phyloP scores from a whole-genome alignment of 176 grass and related monocot genomes.

The Pontederia paniculata region DNA sequence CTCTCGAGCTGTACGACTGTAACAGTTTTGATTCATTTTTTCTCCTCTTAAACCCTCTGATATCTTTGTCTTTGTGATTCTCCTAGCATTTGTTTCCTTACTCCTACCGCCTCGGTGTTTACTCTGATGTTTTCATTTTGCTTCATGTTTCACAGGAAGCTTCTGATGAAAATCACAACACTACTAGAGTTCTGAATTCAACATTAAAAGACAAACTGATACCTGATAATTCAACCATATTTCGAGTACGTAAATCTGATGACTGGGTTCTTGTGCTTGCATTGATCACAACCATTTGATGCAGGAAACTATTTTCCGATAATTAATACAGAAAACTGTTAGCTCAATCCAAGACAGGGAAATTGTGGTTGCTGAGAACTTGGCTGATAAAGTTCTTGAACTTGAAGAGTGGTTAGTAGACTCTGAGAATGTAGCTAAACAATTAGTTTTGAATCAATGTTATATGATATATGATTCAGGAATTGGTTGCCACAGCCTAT shows the following conservation, averaged over 20 bases:
- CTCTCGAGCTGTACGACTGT: slow-evolving; percentile 15
- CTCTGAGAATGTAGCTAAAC: slow-evolving; percentile 44
- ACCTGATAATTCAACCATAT: slow-evolving; percentile 15
- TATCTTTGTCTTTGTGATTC: slow-evolving; percentile 4
- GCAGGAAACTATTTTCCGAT: neutral
- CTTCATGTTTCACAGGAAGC: slow-evolving; percentile 8
- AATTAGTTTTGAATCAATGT: slow-evolving; percentile 15
- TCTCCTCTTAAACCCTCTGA: slow-evolving; percentile 2
- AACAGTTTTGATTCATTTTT: slow-evolving; percentile 9
- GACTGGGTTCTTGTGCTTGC: neutral
- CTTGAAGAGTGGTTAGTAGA: slow-evolving; percentile 49
- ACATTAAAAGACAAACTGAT: slow-evolving; percentile 33
- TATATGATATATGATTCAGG: too few relatives aligned
- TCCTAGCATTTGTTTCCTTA: neutral
- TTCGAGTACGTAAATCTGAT: neutral
- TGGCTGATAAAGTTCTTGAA: slow-evolving; percentile 42
- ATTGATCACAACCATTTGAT: neutral
- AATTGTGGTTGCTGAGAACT: slow-evolving; percentile 12
- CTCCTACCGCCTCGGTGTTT: slow-evolving; percentile 15
- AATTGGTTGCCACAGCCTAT: slow-evolving; percentile 10
- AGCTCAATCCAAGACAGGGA: slow-evolving; percentile 16
- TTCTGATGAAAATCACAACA: slow-evolving; percentile 21
- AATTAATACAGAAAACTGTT: slow-evolving; percentile 25
- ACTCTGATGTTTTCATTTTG: too few relatives aligned
- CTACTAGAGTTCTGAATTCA: slow-evolving; percentile 30